These are phyloP conservation scores for Trichomonas vaginalis DNA, from an alignment of 208 protist genomes.

Conservation along the genomic window DNA sequence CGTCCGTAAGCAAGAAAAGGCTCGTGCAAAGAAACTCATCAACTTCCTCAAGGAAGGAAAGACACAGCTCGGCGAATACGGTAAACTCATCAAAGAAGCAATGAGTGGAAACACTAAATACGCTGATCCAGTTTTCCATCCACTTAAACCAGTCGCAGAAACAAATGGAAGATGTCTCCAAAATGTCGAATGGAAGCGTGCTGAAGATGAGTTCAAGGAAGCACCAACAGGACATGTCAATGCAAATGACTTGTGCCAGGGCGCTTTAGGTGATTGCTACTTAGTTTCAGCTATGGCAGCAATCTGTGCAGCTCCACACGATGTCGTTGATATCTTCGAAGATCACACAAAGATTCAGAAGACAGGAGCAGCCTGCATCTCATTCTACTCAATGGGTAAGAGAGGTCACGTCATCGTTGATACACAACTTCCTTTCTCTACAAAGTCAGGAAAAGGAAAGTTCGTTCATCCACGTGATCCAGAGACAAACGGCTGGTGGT, in stretches of 20 bases:
- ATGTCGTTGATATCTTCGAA: background rate
- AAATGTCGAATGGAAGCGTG: background rate
- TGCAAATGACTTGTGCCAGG: background rate
- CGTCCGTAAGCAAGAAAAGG: background rate
- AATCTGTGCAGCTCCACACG: background rate
- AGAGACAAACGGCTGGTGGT: background rate
- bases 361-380: background rate
- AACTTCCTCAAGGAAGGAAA: background rate
- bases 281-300: background rate
- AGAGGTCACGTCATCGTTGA: background rate
- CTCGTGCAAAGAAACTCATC: background rate
- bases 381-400: background rate
- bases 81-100: background rate
- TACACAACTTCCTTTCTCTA: background rate
- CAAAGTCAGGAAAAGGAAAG: background rate
- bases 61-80: background rate
- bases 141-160: background rate
- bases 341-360: background rate
- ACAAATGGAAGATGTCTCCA: background rate
- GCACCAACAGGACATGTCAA: background rate
- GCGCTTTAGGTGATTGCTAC: slow-evolving; percentile 2
- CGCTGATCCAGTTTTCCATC: background rate
- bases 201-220: background rate
- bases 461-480: background rate
- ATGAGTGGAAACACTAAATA: background rate